Base-by-base conservation (phyloP, 768 basidiomycete species). In the Gloeopeniophorella convolvens region DNA sequence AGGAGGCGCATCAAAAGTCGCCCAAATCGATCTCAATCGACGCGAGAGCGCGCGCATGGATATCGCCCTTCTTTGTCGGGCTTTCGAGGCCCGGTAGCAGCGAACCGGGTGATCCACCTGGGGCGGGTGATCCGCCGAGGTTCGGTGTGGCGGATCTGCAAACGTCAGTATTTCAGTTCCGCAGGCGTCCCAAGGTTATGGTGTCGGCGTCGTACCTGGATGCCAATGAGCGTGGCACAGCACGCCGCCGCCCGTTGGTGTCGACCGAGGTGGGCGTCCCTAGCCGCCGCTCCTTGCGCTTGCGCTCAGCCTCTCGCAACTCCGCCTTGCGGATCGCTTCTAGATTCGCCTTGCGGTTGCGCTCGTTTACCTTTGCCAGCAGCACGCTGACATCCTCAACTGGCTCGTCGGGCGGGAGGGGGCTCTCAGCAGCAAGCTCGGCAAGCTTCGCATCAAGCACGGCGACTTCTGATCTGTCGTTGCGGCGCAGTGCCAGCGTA, bases 361-460 rank as follows among this genome's bases (percentile, higher is more conserved):
- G 79, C 68, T 93, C 90, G 63, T 95, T 97, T 46, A 98, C 82
- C 62, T 71, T 80, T 13, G 87, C 79, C 21, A 95, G 73, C 61
- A 78, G 42, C n/a, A 65, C 66, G 31, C 61, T 60, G 24, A 44
- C 42, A 54, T 56, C 58, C 35, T 55, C 56, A 23, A 57, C 60
- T 18, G 48, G 56, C 18, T 59, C 58, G 9, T 40, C 28, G 41
- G 51, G 32, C 30, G 26, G 39, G 20, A 42, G 28, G 3, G 60
- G 51, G 7, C 52, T 46, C 13, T 50, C 58, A 4, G 64, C 62
- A 1, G 50, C 72, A 9, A 87, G 68, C 27, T 74, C 73, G n/a
- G 73, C 75, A 26, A 95, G 71, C 62, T 86, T 71, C 3, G 62
- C 68, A 20, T 89, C 84, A 26, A 94, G 75, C 45, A 70, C 67